Evolutionary conservation across 306 rosid genomes (phyloP), one percentile per base, ranked within the genome.

Genomic region (Chamaecrista fasciculata): DNA sequence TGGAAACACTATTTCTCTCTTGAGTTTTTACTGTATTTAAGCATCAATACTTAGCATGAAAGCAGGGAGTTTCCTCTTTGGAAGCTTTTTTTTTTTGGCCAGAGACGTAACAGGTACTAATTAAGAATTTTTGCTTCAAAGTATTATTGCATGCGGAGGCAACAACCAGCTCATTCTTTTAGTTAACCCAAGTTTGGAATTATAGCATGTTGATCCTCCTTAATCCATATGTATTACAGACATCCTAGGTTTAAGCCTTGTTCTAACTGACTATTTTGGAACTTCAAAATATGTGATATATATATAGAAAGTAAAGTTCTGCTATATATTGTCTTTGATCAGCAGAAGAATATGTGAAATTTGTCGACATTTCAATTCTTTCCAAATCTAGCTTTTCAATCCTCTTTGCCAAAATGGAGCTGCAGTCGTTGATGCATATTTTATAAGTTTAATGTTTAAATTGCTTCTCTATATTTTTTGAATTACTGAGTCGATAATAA

Each of bases 51-150:
- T 47, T 16, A 34, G 2, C 20, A 3, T 29, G 18, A 0, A 29
- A n/a, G 15, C 9, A 15, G 20, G 62, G 11, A 31, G 1, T 28
- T 29, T 57, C 11, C n/a, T 29, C 24, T 57, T n/a, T 25, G 43
- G 46, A 48, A 6, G 26, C 20, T 58, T 23, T 57, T n/a, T n/a
- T n/a, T n/a, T n/a, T n/a, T n/a, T n/a, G n/a, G n/a, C n/a, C n/a
- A n/a, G n/a, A n/a, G n/a, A n/a, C n/a, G n/a, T n/a, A 51, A 37
- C 63, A 68, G 63, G 63, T 39, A 52, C 49, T 23, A 52, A 37
- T 10, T 37, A 37, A 37, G 37, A 52, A 52, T 20, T 33, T 12
- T 15, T 24, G 49, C 31, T 21, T 61, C 8, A 8, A 25, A 39
- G 43, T 34, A 50, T 50, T 12, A 34, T 33, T 20, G 46, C 60